A percentile compares a stretch with the other conserved stretches of the same genome.
Evolutionary conservation across 441 rosid genomes (phyloP).

Genomic region (Corymbia citriodora): DNA sequence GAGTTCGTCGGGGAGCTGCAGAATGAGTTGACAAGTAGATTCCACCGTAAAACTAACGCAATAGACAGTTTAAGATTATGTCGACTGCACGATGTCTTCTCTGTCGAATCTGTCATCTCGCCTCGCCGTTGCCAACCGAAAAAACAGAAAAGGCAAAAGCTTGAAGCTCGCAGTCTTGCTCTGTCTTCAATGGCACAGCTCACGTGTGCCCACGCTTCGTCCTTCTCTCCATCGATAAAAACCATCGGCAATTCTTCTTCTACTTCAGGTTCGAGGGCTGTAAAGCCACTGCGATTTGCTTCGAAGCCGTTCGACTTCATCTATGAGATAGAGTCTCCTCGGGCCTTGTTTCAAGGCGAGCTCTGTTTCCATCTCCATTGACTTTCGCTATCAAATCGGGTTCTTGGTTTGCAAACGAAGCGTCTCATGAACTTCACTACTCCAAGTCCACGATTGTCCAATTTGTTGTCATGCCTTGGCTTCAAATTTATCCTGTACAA

Average conservation of each 20-base stretch:
- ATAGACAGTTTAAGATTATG: not conserved
- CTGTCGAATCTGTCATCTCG: not conserved
- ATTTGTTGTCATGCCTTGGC: not conserved
- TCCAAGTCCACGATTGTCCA: not conserved
- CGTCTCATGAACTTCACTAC: not conserved
- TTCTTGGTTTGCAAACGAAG: not conserved
- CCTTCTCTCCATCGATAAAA: not conserved
- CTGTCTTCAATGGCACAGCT: not conserved
- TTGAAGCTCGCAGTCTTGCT: not conserved
- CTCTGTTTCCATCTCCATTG: too few relatives aligned
- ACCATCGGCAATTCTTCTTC: not conserved
- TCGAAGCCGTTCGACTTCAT: conserved; percentile 24
- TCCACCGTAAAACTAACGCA: not conserved
- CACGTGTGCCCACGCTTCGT: not conserved
- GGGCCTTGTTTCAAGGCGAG: not conserved
- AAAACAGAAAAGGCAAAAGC: not conserved
- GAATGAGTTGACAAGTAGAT: not conserved
- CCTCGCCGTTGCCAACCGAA: not conserved
- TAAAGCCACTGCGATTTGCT: not conserved
- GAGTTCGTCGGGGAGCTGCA: not conserved
- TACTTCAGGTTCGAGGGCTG: not conserved
- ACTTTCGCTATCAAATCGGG: not conserved
- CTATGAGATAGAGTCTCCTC: conserved; percentile 17
- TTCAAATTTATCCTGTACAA: not conserved
- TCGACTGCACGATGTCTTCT: not conserved